phyloP scores from a whole-genome alignment of 2,329 filamentous ascomycete genomes.

The Fusarium guadeloupense region DNA sequence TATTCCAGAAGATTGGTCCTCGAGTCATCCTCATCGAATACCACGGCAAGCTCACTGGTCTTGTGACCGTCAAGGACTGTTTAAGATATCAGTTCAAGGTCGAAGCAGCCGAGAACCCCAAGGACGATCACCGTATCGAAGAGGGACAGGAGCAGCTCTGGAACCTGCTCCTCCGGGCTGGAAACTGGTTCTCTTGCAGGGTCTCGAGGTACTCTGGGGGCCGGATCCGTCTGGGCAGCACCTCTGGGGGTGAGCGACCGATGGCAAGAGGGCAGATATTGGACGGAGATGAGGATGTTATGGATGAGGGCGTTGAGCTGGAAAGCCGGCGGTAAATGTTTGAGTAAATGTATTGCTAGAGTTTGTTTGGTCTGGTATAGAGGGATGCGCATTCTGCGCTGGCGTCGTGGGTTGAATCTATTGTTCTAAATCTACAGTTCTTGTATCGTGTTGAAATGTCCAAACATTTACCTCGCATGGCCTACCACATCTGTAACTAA shows the following conservation, averaged over 20 bases:
- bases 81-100: constrained; percentile 97
- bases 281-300: constrained; percentile 54
- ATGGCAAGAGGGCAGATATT: constrained; percentile 58
- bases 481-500: not conserved
- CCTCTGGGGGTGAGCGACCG: constrained; percentile 48
- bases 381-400: constrained; percentile 29
- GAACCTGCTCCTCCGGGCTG: constrained; percentile 62
- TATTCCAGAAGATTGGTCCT: constrained; percentile 97
- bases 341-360: constrained; percentile 3
- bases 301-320: constrained; percentile 56
- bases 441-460: not conserved
- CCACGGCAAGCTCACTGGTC: constrained; percentile 80
- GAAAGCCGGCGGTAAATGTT: constrained; percentile 47
- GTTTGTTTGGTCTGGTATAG: constrained; percentile 18
- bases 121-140: constrained; percentile 64
- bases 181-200: constrained; percentile 67
- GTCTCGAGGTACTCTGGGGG: constrained; percentile 65
- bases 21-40: constrained; percentile 93
- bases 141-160: constrained; percentile 73
- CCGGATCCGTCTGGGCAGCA: constrained; percentile 61
- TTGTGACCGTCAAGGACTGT: constrained; percentile 97
- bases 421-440: constrained; percentile 13
- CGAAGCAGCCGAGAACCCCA: constrained; percentile 82
- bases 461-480: not conserved
- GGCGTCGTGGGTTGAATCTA: constrained; percentile 36